Base-by-base conservation (phyloP, 495 filamentous ascomycete genomes). In the Tetracladium marchalianum region DNA sequence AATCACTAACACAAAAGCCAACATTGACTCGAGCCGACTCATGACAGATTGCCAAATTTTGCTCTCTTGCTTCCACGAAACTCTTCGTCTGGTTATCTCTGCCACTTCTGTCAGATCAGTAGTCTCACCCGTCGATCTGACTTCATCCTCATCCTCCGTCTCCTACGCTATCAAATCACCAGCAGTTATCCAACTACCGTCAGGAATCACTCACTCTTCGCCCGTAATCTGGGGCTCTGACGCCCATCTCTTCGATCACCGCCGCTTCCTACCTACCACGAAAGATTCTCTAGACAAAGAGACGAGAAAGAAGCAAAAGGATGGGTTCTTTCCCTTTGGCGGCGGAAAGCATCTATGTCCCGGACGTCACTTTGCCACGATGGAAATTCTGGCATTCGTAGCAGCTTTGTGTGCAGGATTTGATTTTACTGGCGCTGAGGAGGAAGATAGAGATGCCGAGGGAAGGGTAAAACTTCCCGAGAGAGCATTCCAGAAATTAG, bases 261-360 rank as follows among this genome's bases (percentile, higher is more conserved):
- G 31, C 11, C 63, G 74, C 31, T 76, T 75, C 51, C 39, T 70
- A 13, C 27, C 41, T 17, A 34, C 6, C 8, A 35, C 32, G 6
- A 43, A 44, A 44, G 22, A 18, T 15, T 15, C 33, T 8, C 24
- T 52, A 12, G 31, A 31, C 10, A 46, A 52, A 38, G 38, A 38
- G 17, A 42, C 40, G 1, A 37, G 24, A 24, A 11, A 31, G 9
- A 42, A 52, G 32, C 62, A 60, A 11, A 50, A 57, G 0, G 39
- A 46, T 35, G 49, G 49, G 32, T 77, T 74, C 56, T 55, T 73
- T 8, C 67, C 68, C 8, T 80, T 78, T 54, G 73, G 76, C 12
- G 75, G 75, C 11, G 76, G 76, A 35, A 69, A 66, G 53, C 69
- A 68, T 17, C 53, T 78, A 16, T 79, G 76, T 46, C 75, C 75